These are phyloP conservation scores for Gossypium arboreum DNA, from an alignment of 345 rosid species.

Conservation along the genomic window DNA sequence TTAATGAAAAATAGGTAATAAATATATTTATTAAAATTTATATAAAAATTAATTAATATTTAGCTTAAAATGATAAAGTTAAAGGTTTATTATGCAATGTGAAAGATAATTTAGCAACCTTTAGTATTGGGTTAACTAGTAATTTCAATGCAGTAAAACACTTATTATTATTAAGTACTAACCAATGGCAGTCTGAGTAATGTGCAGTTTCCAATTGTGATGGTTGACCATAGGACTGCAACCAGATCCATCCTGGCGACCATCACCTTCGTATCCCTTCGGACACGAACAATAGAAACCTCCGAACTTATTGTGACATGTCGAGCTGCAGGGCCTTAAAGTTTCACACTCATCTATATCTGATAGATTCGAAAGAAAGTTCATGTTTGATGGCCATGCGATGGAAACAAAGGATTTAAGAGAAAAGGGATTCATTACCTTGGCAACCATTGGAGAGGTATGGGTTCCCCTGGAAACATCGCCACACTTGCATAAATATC, in stretches of 20 bases:
- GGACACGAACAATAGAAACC: not conserved
- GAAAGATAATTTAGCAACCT: no score
- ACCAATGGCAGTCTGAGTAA: not conserved
- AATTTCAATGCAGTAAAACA: no score
- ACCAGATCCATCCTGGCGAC: not conserved
- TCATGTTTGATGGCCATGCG: not conserved
- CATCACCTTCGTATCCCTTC: not conserved
- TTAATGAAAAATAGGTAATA: no score
- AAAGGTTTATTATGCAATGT: no score
- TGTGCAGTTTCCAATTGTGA: no score
- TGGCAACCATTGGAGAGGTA: conserved; percentile 16
- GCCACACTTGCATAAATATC: conserved; percentile 11
- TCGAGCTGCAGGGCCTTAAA: not conserved
- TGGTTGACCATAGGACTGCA: not conserved
- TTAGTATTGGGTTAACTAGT: no score
- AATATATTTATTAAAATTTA: no score
- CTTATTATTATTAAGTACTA: not conserved
- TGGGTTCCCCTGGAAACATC: conserved; percentile 15
- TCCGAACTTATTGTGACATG: conserved; percentile 11
- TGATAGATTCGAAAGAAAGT: not conserved
- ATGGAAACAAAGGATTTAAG: not conserved
- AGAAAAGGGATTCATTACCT: not conserved
- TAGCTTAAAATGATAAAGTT: no score
- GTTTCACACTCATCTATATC: conserved; percentile 15
- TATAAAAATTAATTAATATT: no score